Conservation (phyloP, 1,139 yeast genomes). For the Lodderomyces metapsilosis region DNA sequence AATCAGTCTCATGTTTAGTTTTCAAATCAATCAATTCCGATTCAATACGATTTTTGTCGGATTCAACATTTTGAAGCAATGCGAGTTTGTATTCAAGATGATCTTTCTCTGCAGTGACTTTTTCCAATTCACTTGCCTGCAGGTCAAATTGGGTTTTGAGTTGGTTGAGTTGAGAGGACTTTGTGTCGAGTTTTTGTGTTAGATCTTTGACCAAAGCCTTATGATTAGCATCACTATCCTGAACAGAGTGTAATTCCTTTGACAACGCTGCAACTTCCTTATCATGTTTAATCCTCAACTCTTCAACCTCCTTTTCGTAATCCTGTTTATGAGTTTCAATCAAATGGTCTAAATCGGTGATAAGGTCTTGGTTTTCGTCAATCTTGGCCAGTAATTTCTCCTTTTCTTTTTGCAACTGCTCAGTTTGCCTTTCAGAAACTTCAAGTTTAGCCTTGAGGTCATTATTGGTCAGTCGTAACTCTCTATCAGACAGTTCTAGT, state of each 20-base stretch:
- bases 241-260: neutral
- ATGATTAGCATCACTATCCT: neutral
- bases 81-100: neutral
- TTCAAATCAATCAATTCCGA: constrained; percentile 1
- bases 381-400: neutral
- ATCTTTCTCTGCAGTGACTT: neutral
- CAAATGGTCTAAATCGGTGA: neutral
- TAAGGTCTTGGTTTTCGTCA: neutral
- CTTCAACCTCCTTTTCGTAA: neutral
- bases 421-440: neutral
- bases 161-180: neutral
- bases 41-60: neutral
- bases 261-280: neutral
- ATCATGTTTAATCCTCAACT: neutral
- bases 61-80: neutral
- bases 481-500: neutral
- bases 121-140: neutral
- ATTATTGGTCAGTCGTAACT: neutral
- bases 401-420: neutral
- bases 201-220: neutral
- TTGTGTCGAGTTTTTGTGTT: neutral
- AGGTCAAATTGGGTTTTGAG: neutral
- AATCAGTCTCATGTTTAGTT: neutral
- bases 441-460: neutral
- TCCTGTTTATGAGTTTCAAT: neutral